Evolutionary conservation across 352 stramenopile genomes (phyloP).

Genomic region (Globisporangium rhizosaccharum): DNA sequence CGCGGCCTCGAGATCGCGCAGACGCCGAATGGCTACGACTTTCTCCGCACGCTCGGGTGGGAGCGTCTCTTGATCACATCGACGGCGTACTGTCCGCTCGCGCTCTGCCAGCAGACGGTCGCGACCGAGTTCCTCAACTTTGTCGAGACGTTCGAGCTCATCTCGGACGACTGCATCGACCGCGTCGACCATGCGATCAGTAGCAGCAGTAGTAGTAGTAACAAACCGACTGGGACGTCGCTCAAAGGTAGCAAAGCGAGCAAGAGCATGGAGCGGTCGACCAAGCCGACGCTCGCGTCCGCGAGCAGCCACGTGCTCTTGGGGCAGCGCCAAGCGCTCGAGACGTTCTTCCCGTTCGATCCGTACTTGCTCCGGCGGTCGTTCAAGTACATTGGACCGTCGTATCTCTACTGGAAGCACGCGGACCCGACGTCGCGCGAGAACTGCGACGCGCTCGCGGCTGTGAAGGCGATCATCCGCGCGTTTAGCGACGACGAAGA

Average conservation of each 20-base stretch:
- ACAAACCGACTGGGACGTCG: slow-evolving; percentile 8
- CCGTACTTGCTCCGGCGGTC: slow-evolving; percentile 93
- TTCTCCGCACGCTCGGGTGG: slow-evolving; percentile 78
- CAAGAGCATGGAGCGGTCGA: slow-evolving; percentile 71
- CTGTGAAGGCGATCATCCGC: slow-evolving; percentile 56
- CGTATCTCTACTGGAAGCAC: slow-evolving; percentile 95
- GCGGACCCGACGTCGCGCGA: slow-evolving; percentile 71
- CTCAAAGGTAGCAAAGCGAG: slow-evolving; percentile 19
- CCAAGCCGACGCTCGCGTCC: slow-evolving; percentile 32
- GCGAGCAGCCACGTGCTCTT: slow-evolving; percentile 25
- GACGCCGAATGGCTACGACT: slow-evolving; percentile 66
- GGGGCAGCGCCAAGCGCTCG: slow-evolving; percentile 51
- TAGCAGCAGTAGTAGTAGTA: slow-evolving; percentile 1
- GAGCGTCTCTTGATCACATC: slow-evolving; percentile 61
- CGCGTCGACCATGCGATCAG: slow-evolving; percentile 68
- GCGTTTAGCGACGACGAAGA: slow-evolving; percentile 33
- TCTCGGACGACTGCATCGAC: slow-evolving; percentile 74
- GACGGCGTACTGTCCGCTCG: slow-evolving; percentile 56
- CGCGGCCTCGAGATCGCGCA: slow-evolving; percentile 86
- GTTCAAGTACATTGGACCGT: slow-evolving; percentile 89
- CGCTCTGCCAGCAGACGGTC: slow-evolving; percentile 76
- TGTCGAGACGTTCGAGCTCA: slow-evolving; percentile 68
- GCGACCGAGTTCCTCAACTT: slow-evolving; percentile 79
- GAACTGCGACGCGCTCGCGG: slow-evolving; percentile 56
- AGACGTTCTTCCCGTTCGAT: slow-evolving; percentile 97